Conservation (phyloP, 164 flowering plant species). For the Magnolia kwangsiensis region DNA sequence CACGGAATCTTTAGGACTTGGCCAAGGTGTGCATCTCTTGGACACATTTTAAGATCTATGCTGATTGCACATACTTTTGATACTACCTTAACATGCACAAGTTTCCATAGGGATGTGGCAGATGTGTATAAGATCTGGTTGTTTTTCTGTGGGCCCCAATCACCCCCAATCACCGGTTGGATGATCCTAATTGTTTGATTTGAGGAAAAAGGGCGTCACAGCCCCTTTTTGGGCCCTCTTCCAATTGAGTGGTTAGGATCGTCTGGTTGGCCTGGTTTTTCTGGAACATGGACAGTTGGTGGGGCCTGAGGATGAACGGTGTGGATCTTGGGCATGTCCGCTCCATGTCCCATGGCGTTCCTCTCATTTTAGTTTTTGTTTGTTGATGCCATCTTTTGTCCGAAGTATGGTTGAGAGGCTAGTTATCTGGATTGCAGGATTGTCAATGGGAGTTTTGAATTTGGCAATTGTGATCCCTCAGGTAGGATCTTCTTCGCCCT, state of each 20-base stretch:
- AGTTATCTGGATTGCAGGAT: conserved; percentile 48
- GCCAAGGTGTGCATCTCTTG: conserved; percentile 65
- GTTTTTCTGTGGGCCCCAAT: too few species aligned
- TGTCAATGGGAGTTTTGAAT: conserved; percentile 94
- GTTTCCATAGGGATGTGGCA: background rate
- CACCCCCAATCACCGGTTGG: background rate
- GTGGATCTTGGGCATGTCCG: too few species aligned
- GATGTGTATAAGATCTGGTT: too few species aligned
- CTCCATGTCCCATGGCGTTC: too few species aligned
- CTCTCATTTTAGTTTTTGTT: too few species aligned
- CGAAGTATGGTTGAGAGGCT: background rate
- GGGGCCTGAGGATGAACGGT: background rate
- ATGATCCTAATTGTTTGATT: conserved; percentile 1
- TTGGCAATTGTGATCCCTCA: conserved; percentile 91
- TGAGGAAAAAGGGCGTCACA: too few species aligned
- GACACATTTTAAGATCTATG: background rate
- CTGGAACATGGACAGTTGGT: background rate
- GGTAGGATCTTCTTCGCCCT: conserved; percentile 32
- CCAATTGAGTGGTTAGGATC: too few species aligned
- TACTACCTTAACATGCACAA: background rate
- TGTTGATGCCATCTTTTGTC: too few species aligned
- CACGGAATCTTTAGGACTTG: conserved; percentile 82
- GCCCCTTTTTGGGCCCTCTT: too few species aligned
- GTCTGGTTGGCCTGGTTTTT: too few species aligned
- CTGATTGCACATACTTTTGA: too few species aligned